Evolutionary conservation across 2,329 filamentous ascomycete genomes (phyloP).

Genomic region (Tolypocladium sp.): DNA sequence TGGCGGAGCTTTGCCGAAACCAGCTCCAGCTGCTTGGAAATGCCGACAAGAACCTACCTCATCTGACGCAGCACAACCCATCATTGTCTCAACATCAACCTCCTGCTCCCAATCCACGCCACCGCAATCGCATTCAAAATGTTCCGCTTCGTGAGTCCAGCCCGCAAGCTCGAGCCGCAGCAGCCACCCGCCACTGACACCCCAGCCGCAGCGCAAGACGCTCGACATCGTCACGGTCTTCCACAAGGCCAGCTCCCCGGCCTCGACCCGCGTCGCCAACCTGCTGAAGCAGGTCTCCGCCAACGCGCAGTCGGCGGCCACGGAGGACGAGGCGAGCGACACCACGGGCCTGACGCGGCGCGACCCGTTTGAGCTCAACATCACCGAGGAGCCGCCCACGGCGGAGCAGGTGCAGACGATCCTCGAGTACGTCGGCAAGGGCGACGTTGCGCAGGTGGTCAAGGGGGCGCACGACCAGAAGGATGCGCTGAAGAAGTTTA

Average conservation of each 20-base stretch:
- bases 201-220: constrained; percentile 54
- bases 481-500: constrained; percentile 74
- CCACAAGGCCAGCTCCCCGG: constrained; percentile 68
- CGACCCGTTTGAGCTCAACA: constrained; percentile 75
- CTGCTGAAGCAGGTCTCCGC: constrained; percentile 75
- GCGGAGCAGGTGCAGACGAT: constrained; percentile 75
- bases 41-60: not conserved
- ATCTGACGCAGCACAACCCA: not conserved
- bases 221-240: constrained; percentile 94
- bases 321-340: constrained; percentile 65
- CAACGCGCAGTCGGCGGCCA: constrained; percentile 56
- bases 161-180: not conserved
- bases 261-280: constrained; percentile 64
- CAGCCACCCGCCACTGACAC: constrained; percentile 9
- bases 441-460: constrained; percentile 53
- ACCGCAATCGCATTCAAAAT: constrained; percentile 5
- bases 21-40: not conserved
- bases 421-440: constrained; percentile 66
- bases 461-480: constrained; percentile 62
- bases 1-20: not conserved
- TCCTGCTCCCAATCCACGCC: not conserved
- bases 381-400: constrained; percentile 75
- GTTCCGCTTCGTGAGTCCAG: constrained; percentile 13
- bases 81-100: not conserved
- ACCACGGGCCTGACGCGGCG: constrained; percentile 50